Conservation (phyloP, 192 early-diverging fungal species). For the Blastocladiella britannica region DNA sequence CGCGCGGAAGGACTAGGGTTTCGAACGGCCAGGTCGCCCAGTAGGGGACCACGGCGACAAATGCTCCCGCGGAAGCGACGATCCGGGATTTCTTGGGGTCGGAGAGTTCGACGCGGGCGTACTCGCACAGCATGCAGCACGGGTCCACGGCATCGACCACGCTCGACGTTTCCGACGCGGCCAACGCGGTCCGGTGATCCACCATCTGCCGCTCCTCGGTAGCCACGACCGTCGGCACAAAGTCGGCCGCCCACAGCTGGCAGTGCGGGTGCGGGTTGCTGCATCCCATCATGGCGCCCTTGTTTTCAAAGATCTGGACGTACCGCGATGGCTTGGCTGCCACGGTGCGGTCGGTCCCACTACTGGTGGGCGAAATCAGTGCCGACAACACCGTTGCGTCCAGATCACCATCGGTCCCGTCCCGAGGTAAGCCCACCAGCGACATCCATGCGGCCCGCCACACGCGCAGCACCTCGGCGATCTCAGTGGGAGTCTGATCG, state of each 20-base stretch:
- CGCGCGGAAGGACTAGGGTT: conserved; percentile 56
- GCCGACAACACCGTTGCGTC: no score
- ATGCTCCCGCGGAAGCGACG: conserved; percentile 59
- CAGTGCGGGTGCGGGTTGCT: conserved; percentile 93
- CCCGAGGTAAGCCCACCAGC: no score
- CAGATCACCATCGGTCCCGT: no score
- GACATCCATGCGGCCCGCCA: no score
- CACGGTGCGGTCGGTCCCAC: conserved; percentile 79
- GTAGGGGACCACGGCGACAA: conserved; percentile 72
- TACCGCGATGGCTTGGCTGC: conserved; percentile 77
- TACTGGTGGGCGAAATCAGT: no score
- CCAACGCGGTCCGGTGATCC: conserved; percentile 36
- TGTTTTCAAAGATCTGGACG: conserved; percentile 95
- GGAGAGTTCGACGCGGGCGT: conserved; percentile 19
- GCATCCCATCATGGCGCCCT: conserved; percentile 89
- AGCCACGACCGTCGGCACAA: conserved; percentile 58
- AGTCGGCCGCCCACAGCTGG: conserved; percentile 76
- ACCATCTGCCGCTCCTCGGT: conserved; percentile 46
- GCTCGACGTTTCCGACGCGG: no score
- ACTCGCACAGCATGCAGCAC: conserved; percentile 65
- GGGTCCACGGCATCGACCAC: conserved; percentile 2
- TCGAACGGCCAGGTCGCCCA: conserved; percentile 98
- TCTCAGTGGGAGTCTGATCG: no score
- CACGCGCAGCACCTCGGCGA: conserved; percentile 30
- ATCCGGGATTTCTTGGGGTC: conserved; percentile 41